phyloP scores from a whole-genome alignment of 257 asterid genomes.

The Handroanthus guayacan region DNA sequence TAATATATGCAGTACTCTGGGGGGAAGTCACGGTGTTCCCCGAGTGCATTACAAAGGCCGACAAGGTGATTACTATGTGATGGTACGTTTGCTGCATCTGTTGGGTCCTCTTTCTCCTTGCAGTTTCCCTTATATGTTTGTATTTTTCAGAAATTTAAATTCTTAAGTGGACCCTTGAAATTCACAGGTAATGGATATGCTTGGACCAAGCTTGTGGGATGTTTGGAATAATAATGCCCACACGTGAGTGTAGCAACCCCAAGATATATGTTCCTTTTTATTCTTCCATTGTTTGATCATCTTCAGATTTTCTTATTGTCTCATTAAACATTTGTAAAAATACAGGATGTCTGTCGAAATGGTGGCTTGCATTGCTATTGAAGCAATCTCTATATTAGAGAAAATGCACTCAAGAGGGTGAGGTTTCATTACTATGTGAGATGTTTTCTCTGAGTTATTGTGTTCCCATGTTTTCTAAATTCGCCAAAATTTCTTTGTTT shows the following conservation, averaged over 20 bases:
- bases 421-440: conserved; percentile 34
- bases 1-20: conserved; percentile 61
- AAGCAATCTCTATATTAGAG: conserved; percentile 87
- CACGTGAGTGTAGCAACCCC: conserved; percentile 50
- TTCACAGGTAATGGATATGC: conserved; percentile 85
- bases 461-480: conserved; percentile 16
- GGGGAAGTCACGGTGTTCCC: conserved; percentile 93
- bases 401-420: conserved; percentile 88
- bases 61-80: conserved; percentile 76
- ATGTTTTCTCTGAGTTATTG: not conserved
- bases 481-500: not conserved
- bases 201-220: conserved; percentile 95
- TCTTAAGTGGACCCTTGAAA: conserved; percentile 30
- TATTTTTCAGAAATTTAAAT: not conserved
- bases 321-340: conserved; percentile 21
- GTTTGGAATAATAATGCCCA: conserved; percentile 80
- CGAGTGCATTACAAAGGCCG: conserved; percentile 87
- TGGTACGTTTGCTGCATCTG: conserved; percentile 55
- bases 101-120: not conserved
- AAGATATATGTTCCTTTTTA: conserved; percentile 33
- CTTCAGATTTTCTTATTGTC: conserved; percentile 19
- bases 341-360: conserved; percentile 87
- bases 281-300: conserved; percentile 17
- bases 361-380: conserved; percentile 96
- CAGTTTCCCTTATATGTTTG: conserved; percentile 11